Percentiles rank a stretch among this genome's conserved stretches.
These are phyloP conservation scores for Aphanomyces astaci DNA, from an alignment of 352 stramenopile genomes.

Conservation along the genomic window DNA sequence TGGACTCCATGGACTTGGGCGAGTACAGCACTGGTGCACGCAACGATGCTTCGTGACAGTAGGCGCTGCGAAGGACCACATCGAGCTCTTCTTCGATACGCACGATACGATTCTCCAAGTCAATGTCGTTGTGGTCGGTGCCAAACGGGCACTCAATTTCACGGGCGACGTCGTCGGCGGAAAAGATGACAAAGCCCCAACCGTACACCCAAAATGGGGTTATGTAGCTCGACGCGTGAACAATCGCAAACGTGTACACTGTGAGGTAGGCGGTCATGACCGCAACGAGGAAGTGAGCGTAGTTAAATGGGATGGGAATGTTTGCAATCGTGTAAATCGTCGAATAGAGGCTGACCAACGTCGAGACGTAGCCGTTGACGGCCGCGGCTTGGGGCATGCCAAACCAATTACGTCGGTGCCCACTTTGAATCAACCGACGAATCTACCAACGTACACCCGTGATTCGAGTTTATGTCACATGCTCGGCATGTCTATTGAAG, in stretches of 20 bases:
- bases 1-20: neutral
- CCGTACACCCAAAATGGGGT: slow-evolving; percentile 73
- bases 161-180: slow-evolving; percentile 71
- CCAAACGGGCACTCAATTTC: slow-evolving; percentile 80
- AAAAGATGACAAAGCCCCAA: slow-evolving; percentile 77
- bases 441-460: too few relatives aligned
- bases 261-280: slow-evolving; percentile 65
- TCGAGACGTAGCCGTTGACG: slow-evolving; percentile 56
- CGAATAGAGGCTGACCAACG: slow-evolving; percentile 63
- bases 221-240: slow-evolving; percentile 58
- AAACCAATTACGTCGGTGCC: slow-evolving; percentile 48
- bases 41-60: slow-evolving; percentile 29
- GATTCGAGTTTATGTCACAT: too few relatives aligned
- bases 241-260: slow-evolving; percentile 80
- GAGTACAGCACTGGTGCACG: neutral
- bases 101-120: slow-evolving; percentile 56
- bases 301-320: slow-evolving; percentile 80
- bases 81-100: slow-evolving; percentile 79
- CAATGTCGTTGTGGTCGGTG: slow-evolving; percentile 72
- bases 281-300: slow-evolving; percentile 74
- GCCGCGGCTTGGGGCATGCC: slow-evolving; percentile 45
- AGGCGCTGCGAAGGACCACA: slow-evolving; percentile 67
- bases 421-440: slow-evolving; percentile 62
- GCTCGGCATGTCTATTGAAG: too few relatives aligned
- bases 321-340: slow-evolving; percentile 81